Percentiles rank a stretch among this genome's conserved stretches.
phyloP scores from a whole-genome alignment of 2,329 filamentous ascomycete genomes.

The Epichloe hybrida region DNA sequence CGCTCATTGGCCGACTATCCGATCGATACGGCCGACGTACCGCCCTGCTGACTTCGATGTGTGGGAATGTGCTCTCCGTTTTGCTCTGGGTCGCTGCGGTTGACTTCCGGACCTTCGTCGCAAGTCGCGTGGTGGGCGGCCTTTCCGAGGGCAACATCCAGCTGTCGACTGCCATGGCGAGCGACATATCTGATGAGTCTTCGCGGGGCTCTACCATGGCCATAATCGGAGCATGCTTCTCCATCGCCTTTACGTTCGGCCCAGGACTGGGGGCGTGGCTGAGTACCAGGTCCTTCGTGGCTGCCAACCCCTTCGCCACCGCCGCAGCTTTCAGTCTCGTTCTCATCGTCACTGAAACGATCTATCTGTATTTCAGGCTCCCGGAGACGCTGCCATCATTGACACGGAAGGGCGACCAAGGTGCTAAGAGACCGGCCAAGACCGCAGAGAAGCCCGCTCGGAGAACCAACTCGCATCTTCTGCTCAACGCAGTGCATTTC shows the following conservation, averaged over 20 bases:
- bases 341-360: conserved; percentile 73
- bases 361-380: conserved; percentile 71
- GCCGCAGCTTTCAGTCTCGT: conserved; percentile 79
- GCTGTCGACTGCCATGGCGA: conserved; percentile 88
- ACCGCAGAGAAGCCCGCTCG: conserved; percentile 16
- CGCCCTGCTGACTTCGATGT: conserved; percentile 86
- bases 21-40: conserved; percentile 79
- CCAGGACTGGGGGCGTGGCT: conserved; percentile 77
- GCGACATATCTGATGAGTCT: conserved; percentile 80
- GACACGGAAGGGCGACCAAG: conserved; percentile 19
- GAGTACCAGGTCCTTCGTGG: conserved; percentile 61
- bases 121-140: conserved; percentile 83
- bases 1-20: conserved; percentile 77
- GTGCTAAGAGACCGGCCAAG: conserved; percentile 13
- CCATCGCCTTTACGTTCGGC: conserved; percentile 91
- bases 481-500: conserved; percentile 80
- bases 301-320: conserved; percentile 84
- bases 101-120: conserved; percentile 90
- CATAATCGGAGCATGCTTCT: conserved; percentile 90
- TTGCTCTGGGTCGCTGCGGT: conserved; percentile 86
- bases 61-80: conserved; percentile 83
- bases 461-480: conserved; percentile 67
- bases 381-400: conserved; percentile 75
- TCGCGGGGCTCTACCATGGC: conserved; percentile 89
- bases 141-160: conserved; percentile 96